Conservation (phyloP, 208 protist species). For the Borovskyia barvae region DNA sequence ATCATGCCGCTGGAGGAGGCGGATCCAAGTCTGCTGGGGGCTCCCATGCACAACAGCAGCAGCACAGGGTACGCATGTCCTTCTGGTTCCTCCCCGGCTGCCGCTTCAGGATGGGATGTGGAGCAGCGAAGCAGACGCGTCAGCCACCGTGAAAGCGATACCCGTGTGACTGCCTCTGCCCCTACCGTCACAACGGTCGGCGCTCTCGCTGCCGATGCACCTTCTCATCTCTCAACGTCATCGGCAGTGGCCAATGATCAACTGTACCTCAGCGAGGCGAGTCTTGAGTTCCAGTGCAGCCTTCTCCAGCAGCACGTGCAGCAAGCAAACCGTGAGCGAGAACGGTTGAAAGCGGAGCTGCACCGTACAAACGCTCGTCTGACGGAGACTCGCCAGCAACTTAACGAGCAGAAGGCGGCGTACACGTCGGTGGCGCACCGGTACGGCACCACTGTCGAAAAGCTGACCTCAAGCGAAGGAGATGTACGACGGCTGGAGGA, state of each 20-base stretch:
- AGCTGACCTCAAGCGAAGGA: slow-evolving; percentile 51
- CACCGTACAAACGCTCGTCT: slow-evolving; percentile 38
- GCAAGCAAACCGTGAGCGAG: slow-evolving; percentile 45
- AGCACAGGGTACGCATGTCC: background rate
- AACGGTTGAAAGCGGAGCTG: slow-evolving; percentile 46
- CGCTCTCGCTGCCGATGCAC: too few relatives aligned
- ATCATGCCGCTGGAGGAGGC: slow-evolving; percentile 27
- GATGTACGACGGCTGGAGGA: slow-evolving; percentile 54
- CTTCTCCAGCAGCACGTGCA: slow-evolving; percentile 66
- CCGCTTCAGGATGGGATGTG: too few relatives aligned
- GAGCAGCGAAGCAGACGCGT: background rate
- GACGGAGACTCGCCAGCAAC: slow-evolving; percentile 26
- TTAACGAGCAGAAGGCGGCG: slow-evolving; percentile 68
- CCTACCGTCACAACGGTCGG: too few relatives aligned
- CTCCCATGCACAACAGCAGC: too few relatives aligned
- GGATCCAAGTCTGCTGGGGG: slow-evolving; percentile 13
- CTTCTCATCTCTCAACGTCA: background rate
- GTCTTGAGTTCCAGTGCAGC: slow-evolving; percentile 54
- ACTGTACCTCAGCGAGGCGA: slow-evolving; percentile 22
- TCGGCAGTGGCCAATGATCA: background rate
- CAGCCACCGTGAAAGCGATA: too few relatives aligned
- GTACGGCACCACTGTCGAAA: slow-evolving; percentile 55
- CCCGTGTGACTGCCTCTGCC: too few relatives aligned
- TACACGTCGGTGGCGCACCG: slow-evolving; percentile 60
- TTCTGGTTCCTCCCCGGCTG: too few relatives aligned